phyloP scores from a whole-genome alignment of 768 basidiomycete genomes.

The Trichaptum fuscoviolaceum region DNA sequence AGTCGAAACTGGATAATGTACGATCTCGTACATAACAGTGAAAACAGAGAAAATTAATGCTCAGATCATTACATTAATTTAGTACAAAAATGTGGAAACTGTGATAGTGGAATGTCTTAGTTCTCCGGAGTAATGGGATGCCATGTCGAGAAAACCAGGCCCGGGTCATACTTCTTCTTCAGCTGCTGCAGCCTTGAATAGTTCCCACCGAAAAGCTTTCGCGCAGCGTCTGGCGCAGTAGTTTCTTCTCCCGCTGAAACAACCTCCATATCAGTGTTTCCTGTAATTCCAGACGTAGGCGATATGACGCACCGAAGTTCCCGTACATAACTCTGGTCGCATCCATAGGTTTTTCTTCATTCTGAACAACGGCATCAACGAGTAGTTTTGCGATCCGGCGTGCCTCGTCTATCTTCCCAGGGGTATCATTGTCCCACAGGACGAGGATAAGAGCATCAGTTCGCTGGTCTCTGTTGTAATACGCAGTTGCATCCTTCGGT shows the following conservation, averaged over 20 bases:
- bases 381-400: slow-evolving; percentile 27
- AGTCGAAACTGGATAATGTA: too few relatives aligned
- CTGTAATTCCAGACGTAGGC: background rate
- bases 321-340: background rate
- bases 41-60: too few relatives aligned
- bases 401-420: slow-evolving; percentile 28
- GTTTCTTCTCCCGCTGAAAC: background rate
- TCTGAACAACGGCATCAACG: slow-evolving; percentile 4
- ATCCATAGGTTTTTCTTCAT: background rate
- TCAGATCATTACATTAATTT: too few relatives aligned
- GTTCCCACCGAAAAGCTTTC: slow-evolving; percentile 30
- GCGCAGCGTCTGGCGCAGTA: background rate
- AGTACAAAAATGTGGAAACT: background rate
- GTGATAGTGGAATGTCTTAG: background rate
- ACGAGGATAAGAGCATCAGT: slow-evolving; percentile 32
- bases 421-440: slow-evolving; percentile 29
- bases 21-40: too few relatives aligned
- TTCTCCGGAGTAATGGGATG: slow-evolving; percentile 34
- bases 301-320: background rate
- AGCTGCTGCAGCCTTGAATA: slow-evolving; percentile 35
- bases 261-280: background rate
- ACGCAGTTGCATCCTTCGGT: slow-evolving; percentile 32
- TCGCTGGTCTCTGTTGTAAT: slow-evolving; percentile 28
- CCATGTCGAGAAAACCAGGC: slow-evolving; percentile 41
- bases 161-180: slow-evolving; percentile 40